These are phyloP conservation scores for Pythium aquatile DNA, from an alignment of 352 stramenopile species.

Conservation along the genomic window DNA sequence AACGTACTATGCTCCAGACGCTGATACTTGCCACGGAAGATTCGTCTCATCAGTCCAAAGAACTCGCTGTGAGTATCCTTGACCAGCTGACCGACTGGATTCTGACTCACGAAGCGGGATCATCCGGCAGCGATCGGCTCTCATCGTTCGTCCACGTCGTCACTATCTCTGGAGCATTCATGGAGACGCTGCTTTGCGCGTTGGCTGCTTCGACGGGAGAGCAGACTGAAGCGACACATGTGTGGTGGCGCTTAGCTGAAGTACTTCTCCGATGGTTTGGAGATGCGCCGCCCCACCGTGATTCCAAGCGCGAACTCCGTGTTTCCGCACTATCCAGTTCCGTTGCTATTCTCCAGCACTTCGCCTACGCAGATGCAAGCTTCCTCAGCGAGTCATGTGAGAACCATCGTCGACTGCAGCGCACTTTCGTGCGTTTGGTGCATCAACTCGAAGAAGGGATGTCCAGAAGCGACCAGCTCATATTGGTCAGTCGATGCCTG, in stretches of 20 bases:
- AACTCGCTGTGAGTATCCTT: background rate
- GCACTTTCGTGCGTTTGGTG: slow-evolving; percentile 38
- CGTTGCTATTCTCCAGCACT: slow-evolving; percentile 54
- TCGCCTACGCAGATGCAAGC: slow-evolving; percentile 46
- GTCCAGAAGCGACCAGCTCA: slow-evolving; percentile 14
- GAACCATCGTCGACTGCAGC: slow-evolving; percentile 31
- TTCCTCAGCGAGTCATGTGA: slow-evolving; percentile 23
- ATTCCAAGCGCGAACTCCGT: background rate
- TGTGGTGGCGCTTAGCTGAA: slow-evolving; percentile 9
- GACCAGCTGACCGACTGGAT: slow-evolving; percentile 12
- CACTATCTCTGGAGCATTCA: background rate
- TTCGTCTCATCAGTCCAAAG: background rate
- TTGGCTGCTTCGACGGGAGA: background rate
- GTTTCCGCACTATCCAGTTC: slow-evolving; percentile 16
- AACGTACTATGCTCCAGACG: slow-evolving; percentile 12
- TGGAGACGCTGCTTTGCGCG: background rate
- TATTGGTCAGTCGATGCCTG: slow-evolving; percentile 49
- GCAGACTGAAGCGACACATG: background rate
- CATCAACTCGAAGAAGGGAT: slow-evolving; percentile 40
- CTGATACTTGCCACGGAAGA: background rate
- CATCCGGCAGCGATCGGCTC: background rate
- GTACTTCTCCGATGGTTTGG: slow-evolving; percentile 8
- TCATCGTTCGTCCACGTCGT: background rate
- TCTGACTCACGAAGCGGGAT: background rate
- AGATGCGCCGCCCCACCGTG: background rate